Evolutionary conservation across 2,329 filamentous ascomycete genomes (phyloP).

Genomic region (Microcera coccophila): DNA sequence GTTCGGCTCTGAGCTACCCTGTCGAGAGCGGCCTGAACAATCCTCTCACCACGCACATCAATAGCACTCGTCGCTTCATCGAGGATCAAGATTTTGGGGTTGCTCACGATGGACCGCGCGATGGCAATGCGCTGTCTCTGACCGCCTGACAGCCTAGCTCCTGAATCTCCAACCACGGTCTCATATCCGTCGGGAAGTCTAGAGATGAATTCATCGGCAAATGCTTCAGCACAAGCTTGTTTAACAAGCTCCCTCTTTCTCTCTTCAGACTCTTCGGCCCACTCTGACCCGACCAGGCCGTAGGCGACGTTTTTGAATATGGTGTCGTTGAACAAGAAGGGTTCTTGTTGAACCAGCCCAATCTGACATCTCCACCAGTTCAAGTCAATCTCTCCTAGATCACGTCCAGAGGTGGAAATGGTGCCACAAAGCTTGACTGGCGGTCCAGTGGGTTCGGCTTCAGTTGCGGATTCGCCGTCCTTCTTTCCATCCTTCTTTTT

Average conservation of each 20-base stretch:
- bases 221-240: conserved; percentile 63
- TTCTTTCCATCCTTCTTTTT: conserved; percentile 43
- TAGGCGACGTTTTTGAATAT: conserved; percentile 61
- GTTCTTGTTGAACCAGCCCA: conserved; percentile 64
- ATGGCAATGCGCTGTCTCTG: conserved; percentile 82
- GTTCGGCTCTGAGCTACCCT: conserved; percentile 60
- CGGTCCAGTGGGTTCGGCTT: conserved; percentile 38
- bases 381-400: conserved; percentile 56
- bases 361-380: conserved; percentile 62
- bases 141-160: conserved; percentile 76
- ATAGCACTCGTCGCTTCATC: conserved; percentile 74
- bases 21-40: conserved; percentile 63
- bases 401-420: conserved; percentile 51
- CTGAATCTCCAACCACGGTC: conserved; percentile 71
- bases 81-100: conserved; percentile 67
- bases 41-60: conserved; percentile 50
- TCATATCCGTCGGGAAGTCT: conserved; percentile 64
- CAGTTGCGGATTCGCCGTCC: conserved; percentile 27
- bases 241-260: conserved; percentile 57
- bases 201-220: conserved; percentile 66
- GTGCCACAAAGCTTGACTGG: conserved; percentile 42
- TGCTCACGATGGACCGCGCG: conserved; percentile 67
- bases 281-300: conserved; percentile 51
- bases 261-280: conserved; percentile 51
- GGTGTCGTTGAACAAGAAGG: conserved; percentile 63